Evolutionary conservation across 768 basidiomycete genomes (phyloP).

Genomic region (Tephrocybe sp.): DNA sequence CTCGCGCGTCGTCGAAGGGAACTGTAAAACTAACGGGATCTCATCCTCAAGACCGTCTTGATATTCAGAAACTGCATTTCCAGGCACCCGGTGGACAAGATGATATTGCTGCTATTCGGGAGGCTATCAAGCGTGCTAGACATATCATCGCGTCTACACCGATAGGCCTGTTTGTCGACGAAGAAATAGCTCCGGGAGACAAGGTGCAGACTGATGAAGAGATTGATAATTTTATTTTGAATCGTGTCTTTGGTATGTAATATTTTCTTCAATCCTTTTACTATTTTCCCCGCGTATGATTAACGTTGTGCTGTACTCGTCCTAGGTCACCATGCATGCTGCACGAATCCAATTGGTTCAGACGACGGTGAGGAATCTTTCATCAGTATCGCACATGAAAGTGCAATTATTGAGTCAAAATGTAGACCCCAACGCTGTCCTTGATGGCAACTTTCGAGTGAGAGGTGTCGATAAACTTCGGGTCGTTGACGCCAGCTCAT

Average conservation of each 20-base stretch:
- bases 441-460: conserved; percentile 29
- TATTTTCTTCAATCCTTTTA: too few relatives aligned
- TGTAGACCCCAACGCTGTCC: conserved; percentile 20
- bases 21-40: conserved; percentile 29
- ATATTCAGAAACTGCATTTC: conserved; percentile 30
- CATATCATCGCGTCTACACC: conserved; percentile 17
- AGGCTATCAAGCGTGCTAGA: conserved; percentile 24
- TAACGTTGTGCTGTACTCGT: background rate
- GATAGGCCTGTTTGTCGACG: conserved; percentile 18
- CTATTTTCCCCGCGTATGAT: too few relatives aligned
- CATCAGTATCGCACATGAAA: background rate
- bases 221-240: conserved; percentile 23
- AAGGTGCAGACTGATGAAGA: conserved; percentile 19
- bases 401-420: background rate
- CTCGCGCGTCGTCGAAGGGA: conserved; percentile 27
- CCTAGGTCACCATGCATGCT: conserved; percentile 31
- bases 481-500: conserved; percentile 30
- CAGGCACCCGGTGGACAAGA: conserved; percentile 21
- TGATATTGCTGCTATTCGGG: conserved; percentile 25
- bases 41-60: conserved; percentile 27
- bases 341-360: conserved; percentile 28
- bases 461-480: conserved; percentile 27
- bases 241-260: conserved; percentile 23
- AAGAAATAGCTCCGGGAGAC: conserved; percentile 22
- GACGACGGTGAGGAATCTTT: conserved; percentile 19